Evolutionary conservation across 371 early-diverging fungal species (phyloP).

Genomic region (Mucor piriformis): DNA sequence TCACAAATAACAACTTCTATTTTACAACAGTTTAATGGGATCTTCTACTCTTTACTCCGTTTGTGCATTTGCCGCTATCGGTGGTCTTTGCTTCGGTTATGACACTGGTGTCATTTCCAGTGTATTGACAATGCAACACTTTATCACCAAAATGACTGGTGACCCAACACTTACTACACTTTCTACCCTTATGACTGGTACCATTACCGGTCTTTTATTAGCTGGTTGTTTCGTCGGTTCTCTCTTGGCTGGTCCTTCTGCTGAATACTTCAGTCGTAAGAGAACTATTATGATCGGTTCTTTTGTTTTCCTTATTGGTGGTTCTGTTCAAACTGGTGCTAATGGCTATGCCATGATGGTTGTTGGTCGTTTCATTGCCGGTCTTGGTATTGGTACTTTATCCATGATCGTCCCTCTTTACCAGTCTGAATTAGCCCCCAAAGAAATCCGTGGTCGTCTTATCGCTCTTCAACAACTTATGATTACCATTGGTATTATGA

Average conservation of each 20-base stretch:
- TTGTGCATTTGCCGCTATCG: conserved; percentile 41
- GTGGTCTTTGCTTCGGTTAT: conserved; percentile 51
- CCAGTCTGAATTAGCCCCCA: conserved; percentile 64
- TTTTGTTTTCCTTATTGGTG: conserved; percentile 36
- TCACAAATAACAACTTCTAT: background rate
- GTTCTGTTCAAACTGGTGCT: conserved; percentile 55
- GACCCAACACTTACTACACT: conserved; percentile 23
- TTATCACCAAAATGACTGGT: conserved; percentile 40
- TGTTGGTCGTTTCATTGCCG: conserved; percentile 69
- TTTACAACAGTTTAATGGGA: background rate
- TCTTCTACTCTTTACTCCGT: background rate
- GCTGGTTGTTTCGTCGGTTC: conserved; percentile 52
- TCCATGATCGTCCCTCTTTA: conserved; percentile 61
- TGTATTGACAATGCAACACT: conserved; percentile 47
- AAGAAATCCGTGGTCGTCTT: conserved; percentile 47
- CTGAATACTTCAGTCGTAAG: conserved; percentile 37
- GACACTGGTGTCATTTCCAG: conserved; percentile 56
- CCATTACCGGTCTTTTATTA: conserved; percentile 39
- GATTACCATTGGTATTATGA: conserved; percentile 45
- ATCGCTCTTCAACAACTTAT: conserved; percentile 44
- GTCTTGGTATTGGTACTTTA: conserved; percentile 76
- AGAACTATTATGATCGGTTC: conserved; percentile 33
- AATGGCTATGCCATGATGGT: conserved; percentile 54
- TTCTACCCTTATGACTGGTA: conserved; percentile 39
- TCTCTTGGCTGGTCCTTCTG: conserved; percentile 38